Evolutionary conservation across 2,329 filamentous ascomycete species (phyloP), one percentile per base, ranked within the genome.

Genomic region (Colletotrichum endophyticum): DNA sequence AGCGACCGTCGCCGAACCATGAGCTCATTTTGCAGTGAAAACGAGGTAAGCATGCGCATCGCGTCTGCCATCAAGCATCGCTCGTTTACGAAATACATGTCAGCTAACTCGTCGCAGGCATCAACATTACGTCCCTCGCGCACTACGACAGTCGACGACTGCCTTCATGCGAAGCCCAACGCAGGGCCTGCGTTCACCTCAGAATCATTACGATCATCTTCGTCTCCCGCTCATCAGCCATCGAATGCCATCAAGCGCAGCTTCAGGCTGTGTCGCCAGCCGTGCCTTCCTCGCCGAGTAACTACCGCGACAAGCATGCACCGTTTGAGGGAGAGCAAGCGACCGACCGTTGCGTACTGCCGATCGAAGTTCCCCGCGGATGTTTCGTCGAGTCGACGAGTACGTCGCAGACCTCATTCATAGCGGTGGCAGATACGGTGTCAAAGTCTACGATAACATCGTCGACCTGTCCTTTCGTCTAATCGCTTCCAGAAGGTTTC

Each of bases 141-240:
- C 3, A 53, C 44, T 12, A 53, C 44, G 13, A 13, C 6, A 53
- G 44, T 13, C 6, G 11, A 53, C 44, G 8, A 22, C 11, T 3
- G 13, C 3, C 11, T 12, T 8, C n/a, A 63, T 72, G 1, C 8
- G 71, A 7, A 75, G 75, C 1, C 85, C 85, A 3, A 78, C 84
- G 56, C 83, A 86, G 86, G 84, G 83, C 61, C 88, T 87, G 72
- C 83, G 5, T 85, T 2, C 85, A 87, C 77, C 80, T 90, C 5
- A 90, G 88, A 87, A 87, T 87, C 2, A 90, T 90, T 77, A 90
- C 88, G 0, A 86, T 90, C 56, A 79, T 90, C 2, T 90, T 90
- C 78, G 83, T 84, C 1, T 83, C 84, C 0, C 88, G 90, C 88
- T 3, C 81, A 90, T 0, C 88, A 91, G 73, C 83, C 76, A 0